Evolutionary conservation across 169 alveolate species (phyloP).

Genomic region (Plasmodium adleri): DNA sequence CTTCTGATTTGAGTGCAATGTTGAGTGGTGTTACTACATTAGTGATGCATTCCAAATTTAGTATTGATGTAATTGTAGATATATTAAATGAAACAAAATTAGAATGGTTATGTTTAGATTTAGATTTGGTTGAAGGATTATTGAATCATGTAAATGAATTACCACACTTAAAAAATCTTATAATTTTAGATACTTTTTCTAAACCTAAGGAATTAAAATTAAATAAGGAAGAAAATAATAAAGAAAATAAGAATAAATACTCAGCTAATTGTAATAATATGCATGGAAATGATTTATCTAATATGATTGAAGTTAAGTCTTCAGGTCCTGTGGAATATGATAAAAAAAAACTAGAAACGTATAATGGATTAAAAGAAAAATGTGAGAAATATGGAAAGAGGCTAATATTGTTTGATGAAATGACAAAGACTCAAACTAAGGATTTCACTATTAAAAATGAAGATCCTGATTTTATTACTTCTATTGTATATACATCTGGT

Average conservation of each 20-base stretch:
- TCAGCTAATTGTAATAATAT: neutral
- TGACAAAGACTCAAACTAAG: neutral
- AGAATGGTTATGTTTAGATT: constrained; percentile 56
- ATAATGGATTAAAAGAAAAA: neutral
- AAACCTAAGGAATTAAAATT: neutral
- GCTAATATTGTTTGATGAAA: neutral
- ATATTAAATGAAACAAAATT: constrained; percentile 40
- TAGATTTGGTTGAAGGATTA: constrained; percentile 5
- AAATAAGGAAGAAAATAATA: neutral
- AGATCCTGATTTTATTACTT: constrained; percentile 86
- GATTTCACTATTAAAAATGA: neutral
- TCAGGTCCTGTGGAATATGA: neutral
- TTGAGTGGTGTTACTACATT: constrained; percentile 22
- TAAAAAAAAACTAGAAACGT: neutral
- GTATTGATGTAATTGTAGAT: constrained; percentile 35
- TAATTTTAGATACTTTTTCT: constrained; percentile 15
- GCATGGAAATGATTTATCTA: too few species aligned
- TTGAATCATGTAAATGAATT: constrained; percentile 3
- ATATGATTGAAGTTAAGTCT: too few species aligned
- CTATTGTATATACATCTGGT: constrained; percentile 97
- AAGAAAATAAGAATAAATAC: neutral
- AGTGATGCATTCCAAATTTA: constrained; percentile 64
- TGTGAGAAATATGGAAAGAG: neutral
- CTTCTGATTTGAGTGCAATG: constrained; percentile 31
- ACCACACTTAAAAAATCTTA: constrained; percentile 40